Evolutionary conservation across 768 basidiomycete species (phyloP).

Genomic region (Exsudoporus frostii): DNA sequence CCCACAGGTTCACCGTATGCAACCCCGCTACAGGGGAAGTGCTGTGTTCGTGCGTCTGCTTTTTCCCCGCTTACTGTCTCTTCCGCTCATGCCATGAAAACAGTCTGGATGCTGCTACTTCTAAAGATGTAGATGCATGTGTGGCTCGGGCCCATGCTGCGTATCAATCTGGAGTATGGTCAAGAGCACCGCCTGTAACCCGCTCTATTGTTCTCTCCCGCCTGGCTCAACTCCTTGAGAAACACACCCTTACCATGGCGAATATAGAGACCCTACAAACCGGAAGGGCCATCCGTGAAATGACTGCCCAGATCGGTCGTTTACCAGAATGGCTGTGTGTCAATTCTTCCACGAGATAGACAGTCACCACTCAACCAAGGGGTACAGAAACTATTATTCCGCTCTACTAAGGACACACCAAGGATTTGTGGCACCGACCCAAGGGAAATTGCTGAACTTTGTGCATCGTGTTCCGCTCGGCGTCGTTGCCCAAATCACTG

Average conservation of each 20-base stretch:
- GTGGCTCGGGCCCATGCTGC: constrained; percentile 54
- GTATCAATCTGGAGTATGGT: constrained; percentile 73
- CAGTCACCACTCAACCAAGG: neutral
- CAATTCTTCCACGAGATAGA: neutral
- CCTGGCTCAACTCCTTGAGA: constrained; percentile 61
- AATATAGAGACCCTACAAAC: constrained; percentile 72
- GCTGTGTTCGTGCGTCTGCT: constrained; percentile 55
- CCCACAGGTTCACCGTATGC: constrained; percentile 47
- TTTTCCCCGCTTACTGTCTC: constrained; percentile 36
- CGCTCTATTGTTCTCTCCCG: constrained; percentile 65
- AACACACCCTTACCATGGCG: constrained; percentile 56
- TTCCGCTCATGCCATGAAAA: neutral
- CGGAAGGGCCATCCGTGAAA: constrained; percentile 78
- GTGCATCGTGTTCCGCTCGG: constrained; percentile 78
- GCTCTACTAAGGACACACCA: constrained; percentile 71
- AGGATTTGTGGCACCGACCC: constrained; percentile 69
- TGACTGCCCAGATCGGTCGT: constrained; percentile 73
- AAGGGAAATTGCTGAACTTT: constrained; percentile 76
- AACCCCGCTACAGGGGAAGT: constrained; percentile 70
- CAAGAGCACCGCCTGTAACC: constrained; percentile 50
- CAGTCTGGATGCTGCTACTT: constrained; percentile 56
- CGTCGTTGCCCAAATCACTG: constrained; percentile 87
- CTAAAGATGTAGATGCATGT: constrained; percentile 47
- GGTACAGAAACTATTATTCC: constrained; percentile 67
- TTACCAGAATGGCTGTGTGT: constrained; percentile 86